Conservation (phyloP, 306 rosid genomes). For the Trifolium pratense region DNA sequence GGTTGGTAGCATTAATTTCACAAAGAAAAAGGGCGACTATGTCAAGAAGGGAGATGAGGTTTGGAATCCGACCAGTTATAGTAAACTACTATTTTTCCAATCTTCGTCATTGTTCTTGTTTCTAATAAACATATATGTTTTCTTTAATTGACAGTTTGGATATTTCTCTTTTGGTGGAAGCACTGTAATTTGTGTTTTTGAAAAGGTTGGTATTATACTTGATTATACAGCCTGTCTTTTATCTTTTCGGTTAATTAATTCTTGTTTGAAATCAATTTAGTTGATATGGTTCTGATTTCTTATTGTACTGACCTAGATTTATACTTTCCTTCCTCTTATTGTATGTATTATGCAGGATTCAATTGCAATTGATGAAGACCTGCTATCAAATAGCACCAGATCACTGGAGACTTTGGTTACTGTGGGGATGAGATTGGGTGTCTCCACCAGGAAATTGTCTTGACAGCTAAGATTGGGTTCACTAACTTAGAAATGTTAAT, state of each 20-base stretch:
- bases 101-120: slow-evolving; percentile 20
- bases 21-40: slow-evolving; percentile 71
- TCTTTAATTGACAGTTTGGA: slow-evolving; percentile 71
- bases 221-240: slow-evolving; percentile 2
- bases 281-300: slow-evolving; percentile 26
- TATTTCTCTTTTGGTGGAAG: slow-evolving; percentile 98
- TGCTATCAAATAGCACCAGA: slow-evolving; percentile 77
- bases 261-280: slow-evolving; percentile 18
- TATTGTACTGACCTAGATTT: background rate
- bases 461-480: slow-evolving; percentile 18
- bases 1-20: slow-evolving; percentile 95
- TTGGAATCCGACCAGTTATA: slow-evolving; percentile 11
- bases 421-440: slow-evolving; percentile 86
- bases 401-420: slow-evolving; percentile 89
- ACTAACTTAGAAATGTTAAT: slow-evolving; percentile 47
- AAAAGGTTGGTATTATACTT: slow-evolving; percentile 64
- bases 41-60: slow-evolving; percentile 99
- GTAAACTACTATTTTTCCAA: slow-evolving; percentile 26
- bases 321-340: background rate
- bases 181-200: slow-evolving; percentile 89
- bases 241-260: background rate
- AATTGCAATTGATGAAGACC: slow-evolving; percentile 77
- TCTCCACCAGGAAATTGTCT: slow-evolving; percentile 55
- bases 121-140: slow-evolving; percentile 43
- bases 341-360: slow-evolving; percentile 55